A percentile compares a stretch with the other conserved stretches of the same genome.
phyloP scores from a whole-genome alignment of 108 stramenopile species.

The Pseudonitzschia pungens region DNA sequence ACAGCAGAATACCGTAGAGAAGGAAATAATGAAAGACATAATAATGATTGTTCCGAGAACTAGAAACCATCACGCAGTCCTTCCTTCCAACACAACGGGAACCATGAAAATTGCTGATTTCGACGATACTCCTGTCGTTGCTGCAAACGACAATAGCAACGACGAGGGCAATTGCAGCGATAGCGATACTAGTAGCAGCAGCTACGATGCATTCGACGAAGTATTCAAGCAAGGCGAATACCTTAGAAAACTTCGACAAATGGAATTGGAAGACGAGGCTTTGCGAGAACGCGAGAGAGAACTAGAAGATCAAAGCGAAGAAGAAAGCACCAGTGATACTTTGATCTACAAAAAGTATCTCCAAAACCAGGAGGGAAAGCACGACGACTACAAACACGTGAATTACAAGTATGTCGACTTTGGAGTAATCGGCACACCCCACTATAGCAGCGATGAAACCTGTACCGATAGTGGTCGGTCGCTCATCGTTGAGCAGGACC shows the following conservation, averaged over 20 bases:
- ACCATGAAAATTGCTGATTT: neutral
- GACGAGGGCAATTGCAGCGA: neutral
- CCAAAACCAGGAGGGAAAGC: constrained; percentile 38
- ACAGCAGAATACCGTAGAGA: too few species aligned
- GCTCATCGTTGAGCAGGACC: constrained; percentile 71
- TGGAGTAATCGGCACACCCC: constrained; percentile 26
- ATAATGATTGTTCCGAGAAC: too few species aligned
- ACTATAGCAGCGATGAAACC: neutral
- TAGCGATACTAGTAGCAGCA: constrained; percentile 12
- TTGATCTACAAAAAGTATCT: constrained; percentile 63
- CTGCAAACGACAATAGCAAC: neutral
- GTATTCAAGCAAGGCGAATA: constrained; percentile 40
- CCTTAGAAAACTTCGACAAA: constrained; percentile 39
- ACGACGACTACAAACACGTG: constrained; percentile 85
- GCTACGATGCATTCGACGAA: constrained; percentile 40
- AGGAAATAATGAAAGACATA: too few species aligned
- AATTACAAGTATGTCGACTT: constrained; percentile 68
- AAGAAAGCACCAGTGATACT: constrained; percentile 5
- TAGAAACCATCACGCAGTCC: too few species aligned
- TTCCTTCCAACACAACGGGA: too few species aligned
- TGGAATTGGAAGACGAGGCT: constrained; percentile 48
- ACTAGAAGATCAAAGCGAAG: neutral
- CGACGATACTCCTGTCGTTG: neutral
- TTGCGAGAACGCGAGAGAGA: constrained; percentile 25
- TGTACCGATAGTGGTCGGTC: neutral